Evolutionary conservation across 176 grass and related monocot species (phyloP).

Genomic region (Triticum urartu): DNA sequence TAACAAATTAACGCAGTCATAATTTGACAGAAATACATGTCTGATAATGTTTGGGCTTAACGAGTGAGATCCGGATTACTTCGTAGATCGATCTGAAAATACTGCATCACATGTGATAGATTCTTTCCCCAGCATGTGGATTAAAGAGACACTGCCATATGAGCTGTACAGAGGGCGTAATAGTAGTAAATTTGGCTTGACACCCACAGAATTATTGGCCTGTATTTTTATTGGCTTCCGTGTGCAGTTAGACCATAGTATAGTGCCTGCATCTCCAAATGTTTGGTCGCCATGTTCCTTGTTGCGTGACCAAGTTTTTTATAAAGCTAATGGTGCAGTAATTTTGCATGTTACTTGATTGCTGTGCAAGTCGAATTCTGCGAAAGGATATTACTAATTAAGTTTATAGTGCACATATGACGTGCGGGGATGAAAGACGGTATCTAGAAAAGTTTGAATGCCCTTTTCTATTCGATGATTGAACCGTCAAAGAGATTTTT

Average conservation of each 20-base stretch:
- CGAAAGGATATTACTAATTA: not conserved
- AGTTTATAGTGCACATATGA: not conserved
- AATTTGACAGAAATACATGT: not conserved
- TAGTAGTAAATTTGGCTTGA: not conserved
- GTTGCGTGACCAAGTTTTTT: not conserved
- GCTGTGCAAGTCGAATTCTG: not conserved
- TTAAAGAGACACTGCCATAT: not conserved
- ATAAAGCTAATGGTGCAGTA: not conserved
- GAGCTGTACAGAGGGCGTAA: not conserved
- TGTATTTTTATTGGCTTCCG: constrained; percentile 9
- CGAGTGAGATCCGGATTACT: not conserved
- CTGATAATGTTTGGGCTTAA: not conserved
- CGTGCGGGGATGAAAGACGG: no score
- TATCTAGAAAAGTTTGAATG: no score
- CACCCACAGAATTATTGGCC: not conserved
- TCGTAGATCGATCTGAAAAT: not conserved
- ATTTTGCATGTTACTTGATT: not conserved
- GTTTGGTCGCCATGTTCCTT: not conserved
- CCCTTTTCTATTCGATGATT: no score
- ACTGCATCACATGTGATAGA: not conserved
- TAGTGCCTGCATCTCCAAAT: not conserved
- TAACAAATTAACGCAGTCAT: not conserved
- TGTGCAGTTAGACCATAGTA: not conserved
- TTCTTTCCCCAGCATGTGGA: not conserved
- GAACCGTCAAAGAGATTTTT: not conserved